Evolutionary conservation across 1,139 yeast genomes (phyloP).

Genomic region (Pichia sp.): DNA sequence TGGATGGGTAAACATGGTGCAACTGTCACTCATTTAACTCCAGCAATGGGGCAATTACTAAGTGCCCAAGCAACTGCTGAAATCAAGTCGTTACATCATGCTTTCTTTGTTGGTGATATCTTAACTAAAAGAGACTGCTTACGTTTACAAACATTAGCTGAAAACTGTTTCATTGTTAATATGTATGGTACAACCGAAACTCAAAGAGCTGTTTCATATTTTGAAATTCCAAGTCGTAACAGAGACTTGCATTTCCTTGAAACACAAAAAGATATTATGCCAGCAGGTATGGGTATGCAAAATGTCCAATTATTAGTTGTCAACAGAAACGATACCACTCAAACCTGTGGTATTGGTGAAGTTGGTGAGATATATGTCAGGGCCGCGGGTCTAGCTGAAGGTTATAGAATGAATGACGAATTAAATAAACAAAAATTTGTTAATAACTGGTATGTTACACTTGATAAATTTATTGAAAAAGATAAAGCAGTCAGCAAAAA

Average conservation of each 20-base stretch:
- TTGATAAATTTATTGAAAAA: slow-evolving; percentile 49
- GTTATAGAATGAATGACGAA: slow-evolving; percentile 87
- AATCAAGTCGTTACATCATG: slow-evolving; percentile 84
- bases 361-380: slow-evolving; percentile 97
- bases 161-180: slow-evolving; percentile 83
- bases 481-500: slow-evolving; percentile 38
- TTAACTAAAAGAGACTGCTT: slow-evolving; percentile 94
- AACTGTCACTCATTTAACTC: slow-evolving; percentile 94
- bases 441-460: slow-evolving; percentile 78
- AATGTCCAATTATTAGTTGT: slow-evolving; percentile 93
- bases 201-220: slow-evolving; percentile 93
- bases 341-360: slow-evolving; percentile 96
- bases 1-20: slow-evolving; percentile 95
- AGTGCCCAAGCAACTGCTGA: slow-evolving; percentile 94
- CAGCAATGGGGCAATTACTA: slow-evolving; percentile 97
- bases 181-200: slow-evolving; percentile 99
- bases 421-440: slow-evolving; percentile 82
- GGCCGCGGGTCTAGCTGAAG: slow-evolving; percentile 97
- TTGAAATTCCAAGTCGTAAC: slow-evolving; percentile 71
- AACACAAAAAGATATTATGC: slow-evolving; percentile 90
- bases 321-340: slow-evolving; percentile 78
- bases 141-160: slow-evolving; percentile 84
- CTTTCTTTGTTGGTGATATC: slow-evolving; percentile 97
- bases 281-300: slow-evolving; percentile 96
- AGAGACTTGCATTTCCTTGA: slow-evolving; percentile 68